Evolutionary conservation across 2,329 filamentous ascomycete species (phyloP).

Genomic region (Aspergillus costaricaensis): DNA sequence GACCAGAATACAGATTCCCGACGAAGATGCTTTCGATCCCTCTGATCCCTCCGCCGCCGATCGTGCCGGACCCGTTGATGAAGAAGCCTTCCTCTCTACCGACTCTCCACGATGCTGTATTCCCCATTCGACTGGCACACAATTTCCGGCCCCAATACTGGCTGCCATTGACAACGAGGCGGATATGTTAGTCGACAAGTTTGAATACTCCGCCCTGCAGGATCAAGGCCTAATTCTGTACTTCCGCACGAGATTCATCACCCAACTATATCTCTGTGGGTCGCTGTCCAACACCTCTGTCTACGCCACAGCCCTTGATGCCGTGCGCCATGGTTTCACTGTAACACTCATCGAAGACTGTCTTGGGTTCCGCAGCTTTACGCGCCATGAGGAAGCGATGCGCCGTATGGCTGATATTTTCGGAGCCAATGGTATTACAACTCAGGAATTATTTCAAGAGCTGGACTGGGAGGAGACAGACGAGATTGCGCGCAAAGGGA

Average conservation of each 20-base stretch:
- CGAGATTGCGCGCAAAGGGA: slow-evolving; percentile 33
- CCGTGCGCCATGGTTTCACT: slow-evolving; percentile 81
- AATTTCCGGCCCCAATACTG: slow-evolving; percentile 54
- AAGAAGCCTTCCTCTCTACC: slow-evolving; percentile 47
- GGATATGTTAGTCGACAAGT: slow-evolving; percentile 65
- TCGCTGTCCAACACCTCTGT: slow-evolving; percentile 84
- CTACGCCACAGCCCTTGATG: slow-evolving; percentile 88
- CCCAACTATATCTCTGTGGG: slow-evolving; percentile 86
- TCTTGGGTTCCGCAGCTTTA: slow-evolving; percentile 73
- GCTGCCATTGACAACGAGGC: slow-evolving; percentile 51
- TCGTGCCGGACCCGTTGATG: slow-evolving; percentile 30
- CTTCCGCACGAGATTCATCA: slow-evolving; percentile 84
- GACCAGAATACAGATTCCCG: slow-evolving; percentile 11
- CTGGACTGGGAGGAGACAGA: slow-evolving; percentile 46
- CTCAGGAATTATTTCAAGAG: slow-evolving; percentile 59
- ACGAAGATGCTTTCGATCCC: slow-evolving; percentile 21
- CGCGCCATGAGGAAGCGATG: slow-evolving; percentile 70
- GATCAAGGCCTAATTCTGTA: slow-evolving; percentile 71
- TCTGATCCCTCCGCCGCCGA: slow-evolving; percentile 6
- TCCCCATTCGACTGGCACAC: slow-evolving; percentile 45
- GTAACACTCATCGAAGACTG: slow-evolving; percentile 88
- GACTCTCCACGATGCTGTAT: slow-evolving; percentile 42
- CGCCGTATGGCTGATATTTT: slow-evolving; percentile 72
- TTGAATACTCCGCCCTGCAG: slow-evolving; percentile 84
- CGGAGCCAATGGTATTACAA: slow-evolving; percentile 67